These are phyloP conservation scores for Sphagnum fallax DNA, from an alignment of 228 moss, liverwort and hornwort genomes.

Conservation along the genomic window DNA sequence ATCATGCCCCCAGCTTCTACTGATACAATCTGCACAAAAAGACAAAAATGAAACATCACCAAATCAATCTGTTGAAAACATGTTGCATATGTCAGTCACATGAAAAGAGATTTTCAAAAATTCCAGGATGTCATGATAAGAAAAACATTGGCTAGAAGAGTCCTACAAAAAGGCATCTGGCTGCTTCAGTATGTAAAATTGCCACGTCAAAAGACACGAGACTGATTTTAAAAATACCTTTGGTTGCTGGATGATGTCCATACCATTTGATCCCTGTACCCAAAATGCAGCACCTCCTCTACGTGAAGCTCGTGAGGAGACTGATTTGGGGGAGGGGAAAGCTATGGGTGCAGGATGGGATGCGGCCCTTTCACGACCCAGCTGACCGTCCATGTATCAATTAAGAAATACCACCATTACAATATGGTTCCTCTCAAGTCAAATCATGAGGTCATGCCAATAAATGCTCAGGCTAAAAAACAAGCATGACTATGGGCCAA, in stretches of 20 bases:
- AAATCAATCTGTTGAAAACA: too few relatives aligned
- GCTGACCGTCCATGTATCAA: conserved; percentile 62
- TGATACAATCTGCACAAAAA: conserved; percentile 20
- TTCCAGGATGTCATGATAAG: too few relatives aligned
- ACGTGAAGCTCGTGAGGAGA: conserved; percentile 15
- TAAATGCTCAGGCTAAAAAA: too few relatives aligned
- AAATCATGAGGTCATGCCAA: too few relatives aligned
- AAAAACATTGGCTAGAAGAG: too few relatives aligned
- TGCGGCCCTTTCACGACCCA: conserved; percentile 55
- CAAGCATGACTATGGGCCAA: too few relatives aligned
- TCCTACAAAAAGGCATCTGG: too few relatives aligned
- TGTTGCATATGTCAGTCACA: too few relatives aligned
- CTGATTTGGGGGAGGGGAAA: conserved; percentile 23
- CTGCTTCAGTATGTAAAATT: too few relatives aligned
- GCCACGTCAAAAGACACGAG: too few relatives aligned
- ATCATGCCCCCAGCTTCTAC: conserved; percentile 54
- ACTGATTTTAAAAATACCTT: conserved; percentile 13
- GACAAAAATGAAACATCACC: background rate
- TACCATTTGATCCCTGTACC: conserved; percentile 3
- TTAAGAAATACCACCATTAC: conserved; percentile 25
- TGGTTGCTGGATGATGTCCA: conserved; percentile 10
- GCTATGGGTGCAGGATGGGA: conserved; percentile 37
- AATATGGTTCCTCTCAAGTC: too few relatives aligned
- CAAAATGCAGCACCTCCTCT: conserved; percentile 21
- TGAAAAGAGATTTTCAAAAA: too few relatives aligned